A percentile compares a stretch with the other conserved stretches of the same genome.
Evolutionary conservation across 208 protist species (phyloP).

Genomic region (Acanthamoeba triangularis): DNA sequence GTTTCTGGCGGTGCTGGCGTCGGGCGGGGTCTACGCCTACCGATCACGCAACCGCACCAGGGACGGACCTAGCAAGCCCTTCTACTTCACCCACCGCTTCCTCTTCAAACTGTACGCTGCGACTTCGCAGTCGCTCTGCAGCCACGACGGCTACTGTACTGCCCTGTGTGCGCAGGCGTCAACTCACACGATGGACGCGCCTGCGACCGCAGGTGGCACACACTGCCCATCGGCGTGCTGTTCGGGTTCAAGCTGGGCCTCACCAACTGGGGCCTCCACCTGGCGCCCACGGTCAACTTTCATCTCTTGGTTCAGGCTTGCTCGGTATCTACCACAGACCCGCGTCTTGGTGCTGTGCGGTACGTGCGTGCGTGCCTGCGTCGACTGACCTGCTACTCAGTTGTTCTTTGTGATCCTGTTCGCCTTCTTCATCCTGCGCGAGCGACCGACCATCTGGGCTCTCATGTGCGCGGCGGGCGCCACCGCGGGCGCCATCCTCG

Average conservation of each 20-base stretch:
- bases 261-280: constrained; percentile 42
- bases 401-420: constrained; percentile 50
- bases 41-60: neutral
- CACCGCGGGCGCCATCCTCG: constrained; percentile 8
- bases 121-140: too few species aligned
- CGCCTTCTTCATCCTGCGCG: constrained; percentile 21
- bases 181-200: neutral
- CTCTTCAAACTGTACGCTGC: constrained; percentile 37
- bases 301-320: constrained; percentile 35
- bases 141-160: too few species aligned
- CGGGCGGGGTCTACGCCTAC: neutral
- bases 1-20: neutral
- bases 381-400: too few species aligned
- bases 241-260: constrained; percentile 63
- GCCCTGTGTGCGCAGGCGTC: too few species aligned
- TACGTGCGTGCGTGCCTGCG: too few species aligned
- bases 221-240: constrained; percentile 7
- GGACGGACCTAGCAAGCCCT: neutral
- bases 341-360: too few species aligned
- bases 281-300: constrained; percentile 41
- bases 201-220: constrained; percentile 20
- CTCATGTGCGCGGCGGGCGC: constrained; percentile 32
- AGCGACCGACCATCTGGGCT: constrained; percentile 26
- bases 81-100: constrained; percentile 61
- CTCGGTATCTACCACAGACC: too few species aligned